Base-by-base conservation (phyloP, 1,139 yeast species). In the Candida sp. region DNA sequence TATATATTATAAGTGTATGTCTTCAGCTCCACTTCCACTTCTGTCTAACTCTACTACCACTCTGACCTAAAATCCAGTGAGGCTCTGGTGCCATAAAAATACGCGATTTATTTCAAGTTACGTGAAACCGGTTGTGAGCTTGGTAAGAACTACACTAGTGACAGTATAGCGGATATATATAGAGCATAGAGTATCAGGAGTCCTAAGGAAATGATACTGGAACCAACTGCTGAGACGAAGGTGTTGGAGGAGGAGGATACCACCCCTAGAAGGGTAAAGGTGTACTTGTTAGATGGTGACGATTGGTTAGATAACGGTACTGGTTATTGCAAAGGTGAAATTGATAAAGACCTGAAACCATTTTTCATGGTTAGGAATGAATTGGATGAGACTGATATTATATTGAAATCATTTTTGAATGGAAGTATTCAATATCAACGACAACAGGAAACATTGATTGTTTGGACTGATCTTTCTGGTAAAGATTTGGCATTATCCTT, bases 301-400 rank as follows among this genome's bases (percentile, higher is more conserved):
- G 87, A 81, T 55, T 93, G 99, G 99, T 72, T 83, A 38, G 98
- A 91, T 60, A 81, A 87, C 43, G 99, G 98, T 12, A 90, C 97
- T 0, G 99, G 99, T 0, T 86, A 79, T 60, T 90, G 97, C 56
- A 75, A 78, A 36, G 97, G 97, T 4, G 83, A 81, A 50, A 59
- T 82, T 15, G 75, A 73, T 34, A 45, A 49, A 3, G 67, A 58
- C 3, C 51, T 62, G 9, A 59, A 63, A 37, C 88, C 96, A 2
- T 84, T 68, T 56, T 77, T 91, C 45, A 60, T 84, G 12, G 98
- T 93, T 21, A 72, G 82, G 45, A 84, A 84, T 59, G 98, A 91
- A 61, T 66, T 76, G 22, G 75, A 84, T 50, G 69, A 79, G 2
- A 68, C 75, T 4, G 82, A 84, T 32, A 67, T 82, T 19, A 68